Evolutionary conservation across 768 basidiomycete genomes (phyloP), one percentile per base, ranked within the genome.

Genomic region (Lentinula edodes): DNA sequence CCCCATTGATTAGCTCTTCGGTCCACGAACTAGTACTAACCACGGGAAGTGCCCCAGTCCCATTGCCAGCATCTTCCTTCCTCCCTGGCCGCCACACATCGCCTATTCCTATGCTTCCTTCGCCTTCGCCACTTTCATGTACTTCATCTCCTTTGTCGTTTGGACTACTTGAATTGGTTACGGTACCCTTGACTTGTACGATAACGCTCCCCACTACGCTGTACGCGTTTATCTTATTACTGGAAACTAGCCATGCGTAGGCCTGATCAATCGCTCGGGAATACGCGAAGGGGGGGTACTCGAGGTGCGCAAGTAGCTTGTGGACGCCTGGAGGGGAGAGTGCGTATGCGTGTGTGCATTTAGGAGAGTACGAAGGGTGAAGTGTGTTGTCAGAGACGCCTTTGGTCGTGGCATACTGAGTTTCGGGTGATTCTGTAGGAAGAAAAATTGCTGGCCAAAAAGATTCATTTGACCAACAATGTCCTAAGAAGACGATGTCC

Each of bases 181-280:
- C 28, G 28, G 28, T 75, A 2, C 76, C 68, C 72, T 90, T 91
- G 60, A 82, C 77, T 69, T 92, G 91, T 1, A 87, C 77, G 15
- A 87, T 75, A 16, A 91, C 70, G 63, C 86, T 87, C 0, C 88
- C 88, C 0, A 89, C 84, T 16, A 91, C 69, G 0, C 86, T 88
- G 65, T 80, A 91, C 46, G 82, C 78, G 57, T 77, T 80, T 48
- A 91, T 64, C 48, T 83, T 75, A 7, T 78, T 77, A 60, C 76
- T 84, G 65, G 78, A 71, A 10, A 90, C 73, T 13, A 92, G 78
- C 87, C 88, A 89, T 5, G 84, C 77, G 16, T 86, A 73, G 2
- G 88, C 90, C 64, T 89, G 88, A 67, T 92, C 91, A 57, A 91
- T 79, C 0, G 89, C 86, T 7, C 90, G 83, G 15, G 89, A 90